Percentiles rank a stretch among this genome's conserved stretches.
phyloP scores from a whole-genome alignment of 139 green algal genomes.

The Micromonas pusilla region DNA sequence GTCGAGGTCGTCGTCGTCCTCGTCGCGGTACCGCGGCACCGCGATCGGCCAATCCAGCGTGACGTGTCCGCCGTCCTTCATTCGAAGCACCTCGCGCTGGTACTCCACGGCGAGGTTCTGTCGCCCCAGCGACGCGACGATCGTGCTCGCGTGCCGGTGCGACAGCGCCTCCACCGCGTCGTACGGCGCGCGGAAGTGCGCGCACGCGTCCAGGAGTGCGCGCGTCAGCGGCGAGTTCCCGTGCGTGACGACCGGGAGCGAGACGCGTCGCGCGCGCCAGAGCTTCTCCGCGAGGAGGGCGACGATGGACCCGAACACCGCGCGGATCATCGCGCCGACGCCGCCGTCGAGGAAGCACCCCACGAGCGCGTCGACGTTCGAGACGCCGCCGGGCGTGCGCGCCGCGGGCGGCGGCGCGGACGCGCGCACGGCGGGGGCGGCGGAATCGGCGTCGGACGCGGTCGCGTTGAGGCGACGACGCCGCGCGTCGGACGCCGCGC shows the following conservation, averaged over 20 bases:
- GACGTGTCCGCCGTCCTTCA: background rate
- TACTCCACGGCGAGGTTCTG: constrained; percentile 1
- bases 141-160: constrained; percentile 1
- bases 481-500: background rate
- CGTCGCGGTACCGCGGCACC: background rate
- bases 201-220: background rate
- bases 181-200: background rate
- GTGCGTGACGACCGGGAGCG: background rate
- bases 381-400: background rate
- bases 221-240: background rate
- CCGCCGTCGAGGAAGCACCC: background rate
- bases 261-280: background rate
- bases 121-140: background rate
- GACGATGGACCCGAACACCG: background rate
- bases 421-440: background rate
- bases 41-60: constrained; percentile 16
- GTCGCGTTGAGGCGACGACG: too few relatives aligned
- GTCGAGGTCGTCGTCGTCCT: background rate
- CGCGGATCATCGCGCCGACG: too few relatives aligned
- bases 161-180: background rate
- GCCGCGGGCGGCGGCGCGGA: too few relatives aligned
- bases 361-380: background rate
- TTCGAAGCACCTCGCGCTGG: constrained; percentile 19
- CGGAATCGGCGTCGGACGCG: too few relatives aligned
- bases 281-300: background rate